Percentiles rank a stretch among this genome's conserved stretches.
Evolutionary conservation across 768 basidiomycete genomes (phyloP).

Genomic region (Termitomyces sp.): DNA sequence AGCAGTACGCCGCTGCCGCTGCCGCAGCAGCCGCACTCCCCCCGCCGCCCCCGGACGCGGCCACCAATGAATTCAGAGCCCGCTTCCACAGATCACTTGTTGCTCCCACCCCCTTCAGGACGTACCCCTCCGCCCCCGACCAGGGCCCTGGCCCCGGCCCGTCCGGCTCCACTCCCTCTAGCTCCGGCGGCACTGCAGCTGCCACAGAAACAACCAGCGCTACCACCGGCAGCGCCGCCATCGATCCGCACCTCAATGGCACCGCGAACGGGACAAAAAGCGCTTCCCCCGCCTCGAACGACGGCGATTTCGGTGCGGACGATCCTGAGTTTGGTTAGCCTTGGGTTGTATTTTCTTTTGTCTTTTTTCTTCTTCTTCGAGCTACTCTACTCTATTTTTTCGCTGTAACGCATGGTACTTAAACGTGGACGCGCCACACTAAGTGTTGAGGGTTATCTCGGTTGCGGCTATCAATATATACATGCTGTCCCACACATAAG

Average conservation of each 20-base stretch:
- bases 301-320: conserved; percentile 4
- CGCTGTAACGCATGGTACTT: no score
- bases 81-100: conserved; percentile 60
- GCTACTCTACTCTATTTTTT: no score
- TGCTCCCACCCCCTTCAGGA: conserved; percentile 55
- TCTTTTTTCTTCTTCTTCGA: no score
- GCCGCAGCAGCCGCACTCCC: conserved; percentile 9
- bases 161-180: not conserved
- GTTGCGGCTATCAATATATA: no score
- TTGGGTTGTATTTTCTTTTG: no score
- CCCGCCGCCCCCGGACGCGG: conserved; percentile 9
- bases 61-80: conserved; percentile 52
- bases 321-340: conserved; percentile 15
- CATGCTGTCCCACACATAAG: no score
- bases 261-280: conserved; percentile 4
- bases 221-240: conserved; percentile 19
- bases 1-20: conserved; percentile 12
- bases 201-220: not conserved
- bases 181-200: not conserved
- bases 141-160: conserved; percentile 11
- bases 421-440: no score
- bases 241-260: conserved; percentile 29
- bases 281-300: conserved; percentile 1
- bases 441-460: no score
- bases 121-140: conserved; percentile 9